Base-by-base conservation (phyloP, 192 early-diverging fungal genomes). In the Phycomyces nitens region DNA sequence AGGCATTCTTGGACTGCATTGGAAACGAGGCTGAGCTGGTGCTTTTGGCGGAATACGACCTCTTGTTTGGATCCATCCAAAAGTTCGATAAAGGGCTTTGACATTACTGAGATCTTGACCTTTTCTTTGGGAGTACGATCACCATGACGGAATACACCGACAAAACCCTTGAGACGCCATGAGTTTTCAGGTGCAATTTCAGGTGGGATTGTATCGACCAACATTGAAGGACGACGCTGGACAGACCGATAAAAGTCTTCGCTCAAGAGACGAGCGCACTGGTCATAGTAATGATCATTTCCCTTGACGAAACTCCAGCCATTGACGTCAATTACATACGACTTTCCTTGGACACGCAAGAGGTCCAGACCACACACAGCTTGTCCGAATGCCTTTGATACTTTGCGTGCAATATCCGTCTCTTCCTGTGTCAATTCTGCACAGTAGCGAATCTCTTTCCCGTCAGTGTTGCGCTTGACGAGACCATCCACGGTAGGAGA, bases 251-350 rank as follows among this genome's bases (percentile, higher is more conserved):
- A 73, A 70, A 96, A 96, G n/a, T 89, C 74, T 8, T 84, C 80
- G 38, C 90, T 83, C 14, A 98, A 77, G 21, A 90, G 87, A 5
- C 64, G 66, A 14, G 93, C 86, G 42, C 92, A 93, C 42, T 88
- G 87, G 69, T 91, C 91, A 68, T 97, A 97, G 69, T 99, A 99
- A 26, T 89, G 84, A 53, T 89, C 86, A 74, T 89, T 95, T 50
- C 95, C 95, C 73, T 99, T 99, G 62, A 99, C 96, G 78, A 99
- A 99, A 39, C 90, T 92, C 96, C 96, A 99, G 10, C 96, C 96
- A 67, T 99, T 99, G 62, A 99, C 95, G 75, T 99, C 96, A 69
- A 99, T 97, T 6, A 99, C 94, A 71, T 89, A 90, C 16, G 92
- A 93, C 61, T 80, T 73, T 6, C 92, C 93, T 40, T 80, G 76